Evolutionary conservation across 768 basidiomycete species (phyloP), one percentile per base, ranked within the genome.

Genomic region (Phlebiopsis flavidoalba): DNA sequence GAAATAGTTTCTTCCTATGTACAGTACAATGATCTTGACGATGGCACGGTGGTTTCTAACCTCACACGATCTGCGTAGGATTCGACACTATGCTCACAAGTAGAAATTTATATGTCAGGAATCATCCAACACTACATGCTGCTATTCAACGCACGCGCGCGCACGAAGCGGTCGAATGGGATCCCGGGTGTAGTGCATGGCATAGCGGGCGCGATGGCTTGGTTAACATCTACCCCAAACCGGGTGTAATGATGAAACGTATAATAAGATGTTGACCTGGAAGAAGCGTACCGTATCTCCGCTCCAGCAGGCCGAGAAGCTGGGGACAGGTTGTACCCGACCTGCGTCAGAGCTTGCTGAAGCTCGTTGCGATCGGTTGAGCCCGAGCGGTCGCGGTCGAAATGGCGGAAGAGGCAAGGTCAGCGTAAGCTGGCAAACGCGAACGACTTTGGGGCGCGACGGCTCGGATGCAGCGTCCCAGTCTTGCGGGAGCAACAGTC

Each of bases 91-190:
- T 6, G 6, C 6, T 6, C 26, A 31, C 26, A 31, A 31, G 26
- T 31, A 3, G 6, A 3, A 6, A 31, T 31, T 6, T 6, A 31
- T 31, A 31, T 31, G 26, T 31, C 26, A 31, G 26, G 26, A 6
- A 6, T 31, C 6, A 31, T 31, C 26, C 26, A 31, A 31, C 26
- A 31, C 26, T 31, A 31, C 26, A 31, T 31, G 26, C 3, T 17
- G 10, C 40, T 43, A 43, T 3, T 17, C 87, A 60, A 94, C 91
- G 66, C 91, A 93, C 22, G 89, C 89, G n/a, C n/a, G 58, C 91
- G 83, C 24, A 93, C 88, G 76, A 93, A 93, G 64, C 91, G 87
- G 71, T 93, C 92, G 67, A 93, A 93, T 4, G 85, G 82, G 75
- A 93, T 91, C 0, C 89, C 89, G 0, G 80, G 75, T n/a, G 65